Evolutionary conservation across 2,329 filamentous ascomycete genomes (phyloP).

Genomic region (Raffaelea ambrosiae): DNA sequence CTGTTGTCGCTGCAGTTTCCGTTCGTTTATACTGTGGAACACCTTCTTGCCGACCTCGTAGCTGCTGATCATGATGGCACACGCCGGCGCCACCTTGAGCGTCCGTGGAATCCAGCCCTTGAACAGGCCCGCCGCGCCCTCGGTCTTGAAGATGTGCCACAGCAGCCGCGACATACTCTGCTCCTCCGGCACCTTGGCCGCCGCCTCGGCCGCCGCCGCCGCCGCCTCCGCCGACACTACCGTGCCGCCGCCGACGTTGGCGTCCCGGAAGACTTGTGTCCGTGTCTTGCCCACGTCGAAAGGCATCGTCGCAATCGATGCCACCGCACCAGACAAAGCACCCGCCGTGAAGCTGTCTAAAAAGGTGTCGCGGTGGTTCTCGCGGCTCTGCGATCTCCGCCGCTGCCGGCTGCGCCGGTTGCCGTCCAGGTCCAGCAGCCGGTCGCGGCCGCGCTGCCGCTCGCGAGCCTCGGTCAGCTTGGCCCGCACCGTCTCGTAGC

Average conservation of each 20-base stretch:
- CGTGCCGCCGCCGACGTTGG: conserved; percentile 12
- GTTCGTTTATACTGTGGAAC: conserved; percentile 66
- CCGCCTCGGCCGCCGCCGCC: conserved; percentile 21
- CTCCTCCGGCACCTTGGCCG: conserved; percentile 55
- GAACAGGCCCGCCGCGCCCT: conserved; percentile 76
- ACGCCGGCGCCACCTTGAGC: conserved; percentile 89
- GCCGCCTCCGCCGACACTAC: conserved; percentile 11
- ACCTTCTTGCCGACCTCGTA: conserved; percentile 94
- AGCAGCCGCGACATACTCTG: conserved; percentile 72
- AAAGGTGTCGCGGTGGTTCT: conserved; percentile 70
- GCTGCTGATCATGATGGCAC: conserved; percentile 98
- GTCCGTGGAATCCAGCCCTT: conserved; percentile 86
- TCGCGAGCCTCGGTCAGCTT: conserved; percentile 61
- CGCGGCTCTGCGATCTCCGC: conserved; percentile 51
- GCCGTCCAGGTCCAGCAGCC: conserved; percentile 24
- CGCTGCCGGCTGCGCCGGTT: conserved; percentile 30
- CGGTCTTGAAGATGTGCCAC: conserved; percentile 82
- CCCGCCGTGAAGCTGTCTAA: conserved; percentile 85
- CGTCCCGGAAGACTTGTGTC: conserved; percentile 72
- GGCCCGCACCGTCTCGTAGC: conserved; percentile 78
- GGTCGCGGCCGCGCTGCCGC: conserved; percentile 32
- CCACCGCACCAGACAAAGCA: conserved; percentile 71
- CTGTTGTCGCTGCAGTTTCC: conserved; percentile 18
- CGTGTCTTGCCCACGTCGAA: conserved; percentile 98
- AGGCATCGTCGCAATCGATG: conserved; percentile 82